Base-by-base conservation (phyloP, 371 early-diverging fungal species). In the Cokeromyces recurvatus region DNA sequence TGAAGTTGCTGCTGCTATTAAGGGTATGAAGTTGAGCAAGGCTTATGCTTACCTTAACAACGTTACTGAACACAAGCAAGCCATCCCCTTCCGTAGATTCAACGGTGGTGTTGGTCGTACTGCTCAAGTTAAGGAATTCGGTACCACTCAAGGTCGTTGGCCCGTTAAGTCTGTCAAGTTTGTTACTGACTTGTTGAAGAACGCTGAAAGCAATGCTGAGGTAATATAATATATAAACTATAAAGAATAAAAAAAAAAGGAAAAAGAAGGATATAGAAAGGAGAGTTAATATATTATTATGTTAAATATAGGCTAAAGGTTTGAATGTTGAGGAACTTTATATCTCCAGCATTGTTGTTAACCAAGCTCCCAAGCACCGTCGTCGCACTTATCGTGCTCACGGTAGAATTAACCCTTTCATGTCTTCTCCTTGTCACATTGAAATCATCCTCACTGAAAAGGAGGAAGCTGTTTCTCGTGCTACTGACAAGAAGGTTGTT, bases 321-420 rank as follows among this genome's bases (percentile, higher is more conserved):
- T 77, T 99, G 57, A 86, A 89, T 68, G 64, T 84, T 52, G 92
- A 94, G 48, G 77, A 82, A 64, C 78, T 97, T 46, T 84, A 89
- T 53, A 81, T 99, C 64, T 87, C 85, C 72, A 94, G 97, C 87
- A 86, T 98, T 51, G 89, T 92, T 77, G 98, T 99, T 68, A 96
- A 96, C 87, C 94, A 93, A 76, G 99, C 99, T 53, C 96, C 96
- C 70, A 94, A 94, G 80, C 92, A 93, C 75, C 92, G 97, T 65
- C 91, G 99, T 69, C 85, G 99, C 74, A 95, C 93, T 41, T 96
- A 90, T 89, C 90, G 99, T 80, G 99, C 99, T 62, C 97, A 98
- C 86, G 99, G 99, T 81, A 88, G 99, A 76, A 92, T 95, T 65
- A 84, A 86, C 83, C 73, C 98, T 51, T 99, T 92, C 90, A 92